A percentile compares a stretch with the other conserved stretches of the same genome.
phyloP scores from a whole-genome alignment of 225 moss, liverwort and hornwort genomes.

The Rhytidiadelphus loreus region DNA sequence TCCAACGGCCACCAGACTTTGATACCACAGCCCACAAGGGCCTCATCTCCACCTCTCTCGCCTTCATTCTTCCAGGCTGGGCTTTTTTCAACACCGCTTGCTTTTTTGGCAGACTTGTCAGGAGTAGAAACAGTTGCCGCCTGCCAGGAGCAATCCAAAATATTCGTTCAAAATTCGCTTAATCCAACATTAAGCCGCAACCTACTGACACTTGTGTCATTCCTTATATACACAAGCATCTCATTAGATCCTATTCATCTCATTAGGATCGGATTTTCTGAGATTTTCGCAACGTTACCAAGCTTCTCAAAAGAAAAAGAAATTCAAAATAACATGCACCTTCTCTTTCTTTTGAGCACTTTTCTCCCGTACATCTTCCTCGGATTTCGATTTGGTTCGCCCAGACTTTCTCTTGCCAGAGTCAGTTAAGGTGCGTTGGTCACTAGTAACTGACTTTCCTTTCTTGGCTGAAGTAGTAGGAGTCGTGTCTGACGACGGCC shows the following conservation, averaged over 20 bases:
- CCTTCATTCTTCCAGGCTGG: conserved; percentile 40
- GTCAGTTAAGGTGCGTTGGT: conserved; percentile 25
- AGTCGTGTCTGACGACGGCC: conserved; percentile 45
- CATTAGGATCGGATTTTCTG: neutral
- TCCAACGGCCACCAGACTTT: conserved; percentile 99
- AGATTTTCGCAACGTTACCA: neutral
- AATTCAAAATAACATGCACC: conserved; percentile 11
- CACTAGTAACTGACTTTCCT: conserved; percentile 34
- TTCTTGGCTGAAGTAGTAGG: conserved; percentile 40
- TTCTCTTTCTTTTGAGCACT: conserved; percentile 41
- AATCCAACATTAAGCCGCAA: neutral
- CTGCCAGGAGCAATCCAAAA: conserved; percentile 1
- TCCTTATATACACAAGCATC: neutral
- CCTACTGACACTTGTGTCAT: neutral
- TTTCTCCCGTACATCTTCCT: conserved; percentile 35
- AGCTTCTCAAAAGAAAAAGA: neutral
- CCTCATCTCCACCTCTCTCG: conserved; percentile 48
- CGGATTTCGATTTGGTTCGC: conserved; percentile 43
- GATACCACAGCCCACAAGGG: conserved; percentile 70
- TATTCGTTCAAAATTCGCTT: neutral
- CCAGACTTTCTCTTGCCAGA: conserved; percentile 52
- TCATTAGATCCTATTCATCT: neutral
- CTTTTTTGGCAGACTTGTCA: conserved; percentile 32
- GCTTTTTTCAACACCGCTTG: conserved; percentile 29
- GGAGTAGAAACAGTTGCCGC: conserved; percentile 21